Evolutionary conservation across 2,329 filamentous ascomycete species (phyloP), one percentile per base, ranked within the genome.

Genomic region (Fusarium chlamydosporum): DNA sequence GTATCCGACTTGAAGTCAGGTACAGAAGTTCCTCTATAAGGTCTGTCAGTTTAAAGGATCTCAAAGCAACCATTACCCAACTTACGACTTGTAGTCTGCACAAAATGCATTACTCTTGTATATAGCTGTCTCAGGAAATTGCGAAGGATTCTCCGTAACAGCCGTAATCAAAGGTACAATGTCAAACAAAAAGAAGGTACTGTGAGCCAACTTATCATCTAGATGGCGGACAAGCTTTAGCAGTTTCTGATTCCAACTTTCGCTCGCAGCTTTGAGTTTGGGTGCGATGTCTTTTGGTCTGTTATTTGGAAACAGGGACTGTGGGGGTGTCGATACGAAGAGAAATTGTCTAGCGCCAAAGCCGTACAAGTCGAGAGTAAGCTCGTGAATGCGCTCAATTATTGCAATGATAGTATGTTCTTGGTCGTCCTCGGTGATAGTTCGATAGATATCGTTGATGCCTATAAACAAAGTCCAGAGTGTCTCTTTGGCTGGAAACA

Each of bases 361-460:
- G 1, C 12, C 4, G 7, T 65, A 37, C 2, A 65, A 3, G 2
- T 64, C 45, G 4, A 50, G 20, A 18, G 52, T 65, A 2, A 65
- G 45, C 1, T 58, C 13, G 2, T n/a, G 31, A 4, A 65, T 23
- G 0, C 61, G 59, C 6, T 31, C 27, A 11, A 64, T 59, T 0
- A 51, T 58, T 3, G 61, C 11, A 1, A 34, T 3, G 2, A 65
- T 51, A 0, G 23, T 47, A 1, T 59, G 31, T 18, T 53, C 33
- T 4, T 65, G 61, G 12, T 59, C 6, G 1, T 27, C 35, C 3
- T 65, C 20, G 15, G 34, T 45, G 18, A 65, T 65, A 3, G 61
- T 65, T 16, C 61, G 53, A 15, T 65, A 65, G 23, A 65, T 65
- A 7, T 65, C 61, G 20, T 65, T 65, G 16, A 65, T 65, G 2